Base-by-base conservation (phyloP, 2,329 filamentous ascomycete genomes). In the Aureobasidium subglaciale region DNA sequence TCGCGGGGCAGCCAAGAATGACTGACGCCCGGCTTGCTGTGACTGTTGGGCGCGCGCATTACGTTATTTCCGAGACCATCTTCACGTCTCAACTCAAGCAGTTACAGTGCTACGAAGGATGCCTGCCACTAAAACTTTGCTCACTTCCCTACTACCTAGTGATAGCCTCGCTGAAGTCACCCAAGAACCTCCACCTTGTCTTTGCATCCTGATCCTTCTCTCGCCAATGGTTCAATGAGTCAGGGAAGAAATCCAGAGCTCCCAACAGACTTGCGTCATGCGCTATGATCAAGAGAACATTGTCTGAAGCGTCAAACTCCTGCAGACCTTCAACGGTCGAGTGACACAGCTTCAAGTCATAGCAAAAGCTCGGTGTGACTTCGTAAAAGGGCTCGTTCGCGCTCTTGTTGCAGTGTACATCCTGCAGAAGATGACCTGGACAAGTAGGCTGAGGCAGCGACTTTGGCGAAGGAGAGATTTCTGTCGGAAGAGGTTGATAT, bases 241-340 rank as follows among this genome's bases (percentile, higher is more conserved):
- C 67, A 0, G 79, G 78, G 60, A 78, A 82, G 57, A 80, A 74
- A 6, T 77, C 74, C 1, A 77, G 64, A 3, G 76, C 66, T 22
- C 68, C 65, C 30, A 73, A 50, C 42, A 80, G 57, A 56, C 63
- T 68, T 35, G 67, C 65, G 61, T 80, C 78, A 60, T 80, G 78
- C 7, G 78, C 74, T 24, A 77, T 70, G 1, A 75, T 63, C 4
- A 78, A 67, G 13, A 80, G 65, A 3, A 79, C 62, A 35, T 73
- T 68, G 13, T 74, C 70, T 7, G 68, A 61, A 2, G 70, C 75
- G 62, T 79, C 78, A 8, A 71, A 68, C 56, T 75, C 73, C 50
- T 73, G 70, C 25, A 79, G 52, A 53, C 77, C 77, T n/a, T 63
- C 63, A 5, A 77, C 69, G 1, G 74, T 77, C 43, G 64, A 65